These are phyloP conservation scores for Abrus pulchellus DNA, from an alignment of 306 rosid species.

Conservation along the genomic window DNA sequence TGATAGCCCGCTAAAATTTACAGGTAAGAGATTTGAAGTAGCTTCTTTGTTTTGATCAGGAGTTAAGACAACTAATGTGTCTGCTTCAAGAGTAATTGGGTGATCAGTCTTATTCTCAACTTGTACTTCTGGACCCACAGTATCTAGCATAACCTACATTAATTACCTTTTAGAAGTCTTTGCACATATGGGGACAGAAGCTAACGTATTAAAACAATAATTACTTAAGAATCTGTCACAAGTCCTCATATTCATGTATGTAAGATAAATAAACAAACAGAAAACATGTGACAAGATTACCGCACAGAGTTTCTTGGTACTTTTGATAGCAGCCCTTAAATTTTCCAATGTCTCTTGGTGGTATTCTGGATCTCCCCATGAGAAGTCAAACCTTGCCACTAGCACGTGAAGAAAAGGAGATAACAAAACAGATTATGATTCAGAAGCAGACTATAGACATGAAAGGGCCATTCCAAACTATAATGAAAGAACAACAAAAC, in stretches of 20 bases:
- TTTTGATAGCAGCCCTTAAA: slow-evolving; percentile 68
- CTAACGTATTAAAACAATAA: neutral
- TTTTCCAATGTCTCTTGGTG: slow-evolving; percentile 90
- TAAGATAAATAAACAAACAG: neutral
- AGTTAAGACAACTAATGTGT: slow-evolving; percentile 72
- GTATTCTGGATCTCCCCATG: slow-evolving; percentile 81
- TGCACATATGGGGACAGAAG: slow-evolving; percentile 14
- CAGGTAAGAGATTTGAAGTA: slow-evolving; percentile 76
- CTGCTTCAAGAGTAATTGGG: slow-evolving; percentile 78
- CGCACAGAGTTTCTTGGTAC: slow-evolving; percentile 79
- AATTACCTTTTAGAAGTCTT: slow-evolving; percentile 27
- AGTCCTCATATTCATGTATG: neutral
- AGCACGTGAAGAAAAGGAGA: slow-evolving; percentile 44
- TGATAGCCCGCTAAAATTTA: slow-evolving; percentile 79
- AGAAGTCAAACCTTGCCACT: slow-evolving; percentile 92
- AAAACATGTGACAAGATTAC: slow-evolving; percentile 52
- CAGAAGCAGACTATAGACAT: slow-evolving; percentile 13
- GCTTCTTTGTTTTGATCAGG: slow-evolving; percentile 82
- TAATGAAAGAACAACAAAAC: neutral
- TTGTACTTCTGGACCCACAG: slow-evolving; percentile 89
- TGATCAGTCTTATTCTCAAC: slow-evolving; percentile 73
- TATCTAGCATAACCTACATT: slow-evolving; percentile 86
- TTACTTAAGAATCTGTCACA: neutral
- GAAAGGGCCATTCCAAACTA: slow-evolving; percentile 11
- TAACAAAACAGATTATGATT: slow-evolving; percentile 10